A percentile compares a stretch with the other conserved stretches of the same genome.
Evolutionary conservation across 2,329 filamentous ascomycete genomes (phyloP).

Genomic region (Aspergillus transmontanensis): DNA sequence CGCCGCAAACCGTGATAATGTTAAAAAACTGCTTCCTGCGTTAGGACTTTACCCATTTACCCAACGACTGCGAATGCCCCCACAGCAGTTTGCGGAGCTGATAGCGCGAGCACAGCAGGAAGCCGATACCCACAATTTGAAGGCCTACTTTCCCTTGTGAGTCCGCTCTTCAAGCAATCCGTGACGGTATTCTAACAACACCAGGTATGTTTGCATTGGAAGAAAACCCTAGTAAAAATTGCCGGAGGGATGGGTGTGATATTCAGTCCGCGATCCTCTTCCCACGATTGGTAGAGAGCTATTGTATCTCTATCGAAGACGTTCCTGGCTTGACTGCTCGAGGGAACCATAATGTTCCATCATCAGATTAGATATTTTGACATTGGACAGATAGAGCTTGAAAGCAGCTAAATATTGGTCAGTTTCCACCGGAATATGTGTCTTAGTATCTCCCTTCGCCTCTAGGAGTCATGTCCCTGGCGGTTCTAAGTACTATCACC

Average conservation of each 20-base stretch:
- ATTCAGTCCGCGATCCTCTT: background rate
- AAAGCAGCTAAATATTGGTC: background rate
- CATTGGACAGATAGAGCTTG: background rate
- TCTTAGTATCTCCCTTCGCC: background rate
- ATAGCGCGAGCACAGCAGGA: conserved; percentile 42
- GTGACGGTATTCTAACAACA: conserved; percentile 21
- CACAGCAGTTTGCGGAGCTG: conserved; percentile 40
- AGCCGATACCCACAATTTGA: conserved; percentile 39
- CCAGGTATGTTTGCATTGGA: conserved; percentile 47
- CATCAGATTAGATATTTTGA: conserved; percentile 1
- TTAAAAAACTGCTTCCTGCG: conserved; percentile 40
- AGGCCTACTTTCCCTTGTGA: conserved; percentile 50
- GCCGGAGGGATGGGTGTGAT: background rate
- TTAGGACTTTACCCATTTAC: conserved; percentile 50
- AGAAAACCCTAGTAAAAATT: conserved; percentile 33
- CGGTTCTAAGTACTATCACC: background rate
- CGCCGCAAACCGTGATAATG: conserved; percentile 40
- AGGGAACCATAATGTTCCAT: background rate
- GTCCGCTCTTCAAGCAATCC: conserved; percentile 12
- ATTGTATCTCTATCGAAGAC: background rate
- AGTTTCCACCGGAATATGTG: background rate
- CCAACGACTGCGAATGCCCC: conserved; percentile 44
- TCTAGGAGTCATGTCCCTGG: background rate
- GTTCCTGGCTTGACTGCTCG: background rate
- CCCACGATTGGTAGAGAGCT: background rate